Base-by-base conservation (phyloP, 768 basidiomycete species). In the Ramaria sp. region DNA sequence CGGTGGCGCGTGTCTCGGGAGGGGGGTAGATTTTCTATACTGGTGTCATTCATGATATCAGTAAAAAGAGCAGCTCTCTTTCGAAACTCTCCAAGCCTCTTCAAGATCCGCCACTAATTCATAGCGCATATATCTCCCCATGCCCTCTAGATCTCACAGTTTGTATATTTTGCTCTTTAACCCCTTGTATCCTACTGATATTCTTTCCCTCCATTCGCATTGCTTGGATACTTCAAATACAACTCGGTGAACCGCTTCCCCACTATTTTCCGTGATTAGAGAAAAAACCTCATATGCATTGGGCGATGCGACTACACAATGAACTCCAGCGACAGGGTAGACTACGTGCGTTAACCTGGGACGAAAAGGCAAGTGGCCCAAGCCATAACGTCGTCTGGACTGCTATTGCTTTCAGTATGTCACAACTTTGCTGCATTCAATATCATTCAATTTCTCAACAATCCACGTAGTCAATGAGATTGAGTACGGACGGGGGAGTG, bases 231-330 rank as follows among this genome's bases (percentile, higher is more conserved):
- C 7, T 16, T 37, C 36, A 37, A n/a, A n/a, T n/a, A n/a, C n/a
- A n/a, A n/a, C n/a, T n/a, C n/a, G n/a, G n/a, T 34, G 32, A 34
- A 34, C 13, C 32, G 1, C 13, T 8, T 34, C 30, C 30, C 30
- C 30, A 34, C 32, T 8, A 8, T 13, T 34, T 34, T 5, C 10
- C 18, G 15, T 15, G 18, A 39, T 5, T 7, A 41, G 39, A 41
- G 39, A 41, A 41, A 41, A 41, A 22, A n/a, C 2, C 22, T 16
- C 4, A 16, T 5, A 47, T 32, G 51, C 51, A 52, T 38, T 52
- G 51, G 51, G 51, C 38, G 6, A 52, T 52, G 51, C 20, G 18
- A 20, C 42, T 52, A n/a, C 51, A 52, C 37, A 52, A 52, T 52
- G 51, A 52, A n/a, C 18, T 52, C 34, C 51, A 52, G 28, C 34